A percentile compares a stretch with the other conserved stretches of the same genome.
Conservation (phyloP, 768 basidiomycete genomes). For the Scleroderma citrinum region DNA sequence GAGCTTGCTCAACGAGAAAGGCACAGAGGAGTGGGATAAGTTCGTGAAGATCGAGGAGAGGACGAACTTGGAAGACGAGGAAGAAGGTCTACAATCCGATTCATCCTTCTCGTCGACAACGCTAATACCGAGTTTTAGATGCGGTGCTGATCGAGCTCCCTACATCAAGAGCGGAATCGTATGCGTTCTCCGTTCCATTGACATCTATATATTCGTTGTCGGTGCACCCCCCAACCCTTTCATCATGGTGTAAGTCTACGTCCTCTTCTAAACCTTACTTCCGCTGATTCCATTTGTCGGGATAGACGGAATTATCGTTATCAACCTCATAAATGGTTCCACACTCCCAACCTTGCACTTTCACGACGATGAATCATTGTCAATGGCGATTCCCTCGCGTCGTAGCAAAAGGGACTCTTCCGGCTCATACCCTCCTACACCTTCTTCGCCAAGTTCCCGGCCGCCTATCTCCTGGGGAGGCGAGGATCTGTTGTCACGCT, state of each 20-base stretch:
- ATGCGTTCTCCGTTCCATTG: constrained; percentile 92
- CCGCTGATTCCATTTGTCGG: neutral
- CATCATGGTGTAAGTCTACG: constrained; percentile 68
- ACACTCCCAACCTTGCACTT: constrained; percentile 90
- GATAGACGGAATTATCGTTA: constrained; percentile 78
- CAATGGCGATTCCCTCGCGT: constrained; percentile 49
- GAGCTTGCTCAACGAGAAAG: constrained; percentile 73
- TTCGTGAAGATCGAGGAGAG: constrained; percentile 81
- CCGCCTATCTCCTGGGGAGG: constrained; percentile 71
- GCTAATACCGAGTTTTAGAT: constrained; percentile 40
- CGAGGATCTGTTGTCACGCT: constrained; percentile 73
- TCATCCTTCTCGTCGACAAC: neutral
- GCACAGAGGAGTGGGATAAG: constrained; percentile 82
- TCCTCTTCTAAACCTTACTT: neutral
- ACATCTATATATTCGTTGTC: constrained; percentile 87
- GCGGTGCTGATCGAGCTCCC: constrained; percentile 83
- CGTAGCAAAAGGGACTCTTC: constrained; percentile 30
- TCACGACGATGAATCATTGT: constrained; percentile 94
- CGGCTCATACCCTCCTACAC: constrained; percentile 59
- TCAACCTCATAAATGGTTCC: constrained; percentile 82
- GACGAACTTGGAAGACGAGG: constrained; percentile 52
- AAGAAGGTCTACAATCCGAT: constrained; percentile 50
- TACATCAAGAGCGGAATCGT: constrained; percentile 77
- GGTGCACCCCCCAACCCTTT: constrained; percentile 76
- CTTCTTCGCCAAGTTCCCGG: constrained; percentile 40